Percentiles rank a stretch among this genome's conserved stretches.
Evolutionary conservation across 1,284 basidiomycete species (phyloP).

Genomic region (Anthracocystis walkeri): DNA sequence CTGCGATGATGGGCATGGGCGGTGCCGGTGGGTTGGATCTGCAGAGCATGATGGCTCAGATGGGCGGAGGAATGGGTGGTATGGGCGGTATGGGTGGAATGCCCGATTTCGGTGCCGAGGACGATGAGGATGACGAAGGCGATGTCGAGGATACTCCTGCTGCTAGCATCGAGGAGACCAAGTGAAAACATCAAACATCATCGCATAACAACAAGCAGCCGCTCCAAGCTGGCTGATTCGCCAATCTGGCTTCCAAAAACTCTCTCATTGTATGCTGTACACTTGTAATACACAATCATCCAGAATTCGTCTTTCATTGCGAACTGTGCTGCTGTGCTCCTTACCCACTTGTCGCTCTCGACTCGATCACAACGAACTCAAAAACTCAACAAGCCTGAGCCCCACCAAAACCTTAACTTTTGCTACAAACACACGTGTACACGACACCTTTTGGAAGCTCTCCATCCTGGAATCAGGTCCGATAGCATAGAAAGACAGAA

Average conservation of each 20-base stretch:
- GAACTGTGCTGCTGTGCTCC: too few relatives aligned
- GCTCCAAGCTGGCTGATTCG: too few relatives aligned
- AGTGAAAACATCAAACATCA: conserved; percentile 15
- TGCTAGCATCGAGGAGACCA: conserved; percentile 31
- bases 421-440: too few relatives aligned
- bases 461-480: background rate
- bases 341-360: too few relatives aligned
- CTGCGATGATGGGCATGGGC: conserved; percentile 29
- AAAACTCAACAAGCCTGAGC: too few relatives aligned
- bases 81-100: conserved; percentile 27
- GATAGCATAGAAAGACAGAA: background rate
- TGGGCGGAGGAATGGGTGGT: conserved; percentile 36
- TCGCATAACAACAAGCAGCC: too few relatives aligned
- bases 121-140: conserved; percentile 57
- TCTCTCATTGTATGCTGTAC: too few relatives aligned
- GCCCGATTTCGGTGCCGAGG: conserved; percentile 42
- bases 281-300: too few relatives aligned
- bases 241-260: background rate
- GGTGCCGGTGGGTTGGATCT: conserved; percentile 39
- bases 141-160: conserved; percentile 68
- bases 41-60: conserved; percentile 31
- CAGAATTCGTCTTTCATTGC: too few relatives aligned
- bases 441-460: background rate
- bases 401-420: too few relatives aligned
- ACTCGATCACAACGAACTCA: too few relatives aligned